Evolutionary conservation across 345 rosid genomes (phyloP), one percentile per base, ranked within the genome.

Genomic region (Passiflora organensis): DNA sequence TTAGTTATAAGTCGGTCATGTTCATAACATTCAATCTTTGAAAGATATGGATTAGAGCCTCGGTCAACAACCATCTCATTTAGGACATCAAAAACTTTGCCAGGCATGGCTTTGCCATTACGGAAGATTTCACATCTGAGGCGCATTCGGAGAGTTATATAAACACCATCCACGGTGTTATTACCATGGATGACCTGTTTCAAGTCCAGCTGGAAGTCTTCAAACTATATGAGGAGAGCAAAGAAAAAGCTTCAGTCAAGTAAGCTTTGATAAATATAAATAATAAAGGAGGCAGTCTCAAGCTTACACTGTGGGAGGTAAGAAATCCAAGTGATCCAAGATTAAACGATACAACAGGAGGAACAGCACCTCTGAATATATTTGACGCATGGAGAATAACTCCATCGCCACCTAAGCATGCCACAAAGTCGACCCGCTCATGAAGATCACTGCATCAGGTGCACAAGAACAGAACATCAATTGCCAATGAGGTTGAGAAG

Each of bases 251-350:
- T 28, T 28, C 34, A 28, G 63, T 52, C 49, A 53, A 17, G 0
- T 38, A 17, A 43, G 32, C 50, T n/a, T n/a, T n/a, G n/a, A 23
- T 58, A 44, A 53, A 42, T 39, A 47, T 25, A 43, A 53, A 18
- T 18, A 48, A 48, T 12, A 43, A 51, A 32, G 32, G 37, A 55
- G 14, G 51, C 18, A 48, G 57, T 55, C 51, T 28, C 6, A 19
- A 68, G 68, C 90, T 76, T 77, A 86, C 98, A 43, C 65, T 69
- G 67, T 91, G 98, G 20, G 98, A 86, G 51, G 98, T 86, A 61
- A 91, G 95, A 74, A 91, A 91, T 71, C 98, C 98, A 71, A 88
- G 93, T 50, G 98, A 91, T 52, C 98, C 98, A 37, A 91, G 94
- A 68, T 88, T 91, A 59, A 91, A 91, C 43, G 98, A 88, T 42